phyloP scores from a whole-genome alignment of 495 filamentous ascomycete genomes.

The Penicillium manginii region DNA sequence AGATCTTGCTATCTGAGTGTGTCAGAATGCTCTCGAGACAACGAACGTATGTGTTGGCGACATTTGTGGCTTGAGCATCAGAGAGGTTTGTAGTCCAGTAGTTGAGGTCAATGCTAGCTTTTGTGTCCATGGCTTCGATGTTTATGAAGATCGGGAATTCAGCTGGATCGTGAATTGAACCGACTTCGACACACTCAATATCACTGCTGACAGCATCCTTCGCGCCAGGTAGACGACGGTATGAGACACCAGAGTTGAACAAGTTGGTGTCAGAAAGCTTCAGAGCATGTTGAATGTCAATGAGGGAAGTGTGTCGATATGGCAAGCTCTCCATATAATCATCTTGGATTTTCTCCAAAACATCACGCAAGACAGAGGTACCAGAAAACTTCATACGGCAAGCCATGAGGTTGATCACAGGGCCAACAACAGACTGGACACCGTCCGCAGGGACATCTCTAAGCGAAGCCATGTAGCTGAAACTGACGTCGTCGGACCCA shows the following conservation, averaged over 20 bases:
- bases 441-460: slow-evolving; percentile 51
- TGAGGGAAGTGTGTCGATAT: slow-evolving; percentile 52
- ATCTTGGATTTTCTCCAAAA: slow-evolving; percentile 47
- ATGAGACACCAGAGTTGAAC: slow-evolving; percentile 53
- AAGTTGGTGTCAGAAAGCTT: slow-evolving; percentile 38
- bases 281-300: slow-evolving; percentile 57
- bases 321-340: slow-evolving; percentile 55
- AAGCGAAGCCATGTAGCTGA: slow-evolving; percentile 56
- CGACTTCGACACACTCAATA: slow-evolving; percentile 44
- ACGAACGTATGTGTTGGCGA: slow-evolving; percentile 52
- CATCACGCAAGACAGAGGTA: slow-evolving; percentile 27
- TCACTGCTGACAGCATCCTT: slow-evolving; percentile 26
- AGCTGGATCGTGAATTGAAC: slow-evolving; percentile 57
- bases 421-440: slow-evolving; percentile 53
- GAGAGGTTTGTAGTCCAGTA: slow-evolving; percentile 60
- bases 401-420: slow-evolving; percentile 58
- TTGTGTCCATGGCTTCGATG: slow-evolving; percentile 52
- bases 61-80: slow-evolving; percentile 52
- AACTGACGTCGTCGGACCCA: slow-evolving; percentile 54
- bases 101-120: slow-evolving; percentile 54
- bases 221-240: slow-evolving; percentile 40
- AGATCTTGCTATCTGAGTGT: slow-evolving; percentile 34
- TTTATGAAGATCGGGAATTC: slow-evolving; percentile 60
- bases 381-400: slow-evolving; percentile 49
- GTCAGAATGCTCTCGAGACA: slow-evolving; percentile 48